Percentiles rank a stretch among this genome's conserved stretches.
Conservation (phyloP, 139 green algal genomes). For the Chlorella sp. region DNA sequence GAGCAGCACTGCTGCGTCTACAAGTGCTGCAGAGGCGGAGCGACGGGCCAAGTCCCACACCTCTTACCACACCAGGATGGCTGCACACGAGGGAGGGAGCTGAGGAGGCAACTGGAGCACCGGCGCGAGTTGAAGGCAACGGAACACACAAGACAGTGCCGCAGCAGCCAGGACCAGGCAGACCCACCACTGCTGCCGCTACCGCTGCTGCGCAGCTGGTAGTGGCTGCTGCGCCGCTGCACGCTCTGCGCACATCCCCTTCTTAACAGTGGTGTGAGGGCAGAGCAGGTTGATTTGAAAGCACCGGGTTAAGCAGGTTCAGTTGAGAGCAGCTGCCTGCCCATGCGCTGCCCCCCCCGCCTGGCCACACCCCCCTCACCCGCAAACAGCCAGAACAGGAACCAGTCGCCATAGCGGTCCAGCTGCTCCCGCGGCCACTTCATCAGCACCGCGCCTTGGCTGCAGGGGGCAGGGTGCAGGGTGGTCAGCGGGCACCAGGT, state of each 20-base stretch:
- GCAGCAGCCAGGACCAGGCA: no score
- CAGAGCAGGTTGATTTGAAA: no score
- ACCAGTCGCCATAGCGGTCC: conserved; percentile 67
- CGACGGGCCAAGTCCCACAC: conserved; percentile 75
- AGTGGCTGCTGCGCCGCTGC: background rate
- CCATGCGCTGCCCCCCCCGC: background rate
- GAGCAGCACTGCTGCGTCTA: conserved; percentile 40
- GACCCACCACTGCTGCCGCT: no score
- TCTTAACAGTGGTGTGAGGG: no score
- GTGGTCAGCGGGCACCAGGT: background rate
- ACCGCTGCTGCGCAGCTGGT: background rate
- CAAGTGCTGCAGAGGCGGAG: no score
- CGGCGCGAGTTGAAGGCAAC: background rate
- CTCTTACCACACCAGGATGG: conserved; percentile 82
- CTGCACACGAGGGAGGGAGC: conserved; percentile 23
- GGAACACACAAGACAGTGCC: no score
- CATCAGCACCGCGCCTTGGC: conserved; percentile 60
- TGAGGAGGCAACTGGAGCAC: background rate
- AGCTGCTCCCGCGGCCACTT: conserved; percentile 74
- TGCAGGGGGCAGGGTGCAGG: background rate
- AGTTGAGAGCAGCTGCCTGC: no score
- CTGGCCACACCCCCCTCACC: background rate
- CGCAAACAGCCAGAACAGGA: conserved; percentile 76
- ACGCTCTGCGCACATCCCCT: no score
- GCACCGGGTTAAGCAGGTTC: no score